Base-by-base conservation (phyloP, 805 yeast species). In the Kodamaea hsintzibuensis region DNA sequence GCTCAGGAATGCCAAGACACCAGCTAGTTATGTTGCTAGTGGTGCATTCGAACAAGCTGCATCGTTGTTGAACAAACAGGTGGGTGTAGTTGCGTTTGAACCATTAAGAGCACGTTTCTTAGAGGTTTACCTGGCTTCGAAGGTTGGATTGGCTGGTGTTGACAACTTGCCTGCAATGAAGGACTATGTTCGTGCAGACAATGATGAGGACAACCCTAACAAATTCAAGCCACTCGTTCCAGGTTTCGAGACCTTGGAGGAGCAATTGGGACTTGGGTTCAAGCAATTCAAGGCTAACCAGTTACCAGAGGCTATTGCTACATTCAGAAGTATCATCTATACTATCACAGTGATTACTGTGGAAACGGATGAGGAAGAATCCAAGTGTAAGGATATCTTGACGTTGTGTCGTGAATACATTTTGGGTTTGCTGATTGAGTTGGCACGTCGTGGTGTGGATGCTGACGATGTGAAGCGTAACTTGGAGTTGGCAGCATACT, bases 21-120 rank as follows among this genome's bases (percentile, higher is more conserved):
- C 98, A 3, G 98, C 97, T 30, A 91, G 90, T 25, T 89, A 91
- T 62, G 91, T 88, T 64, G 98, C 99, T 1, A 91, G 97, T 2
- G 99, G 99, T 62, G 89, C 96, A 3, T 93, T 93, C 68, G 98
- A 91, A 60, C 88, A 93, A 51, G 99, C 98, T 39, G 95, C 97
- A 40, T 96, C 91, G 64, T 82, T 96, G 66, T 81, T 95, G 63
- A 85, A 87, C 76, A 88, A 93, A 65, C 99, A 96, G 72, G 78
- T 86, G 45, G 99, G 98, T 62, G 82, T 90, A 50, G 86, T 83
- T 25, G 80, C 89, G 61, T 93, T 96, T 68, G 96, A 86, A 64
- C 98, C 98, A 12, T 80, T 95, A 62, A 85, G 93, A 73, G 67
- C 78, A 27, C 81, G 97, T 57, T 95, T 95, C 76, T 61, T 89